These are phyloP conservation scores for Diatrype stigma DNA, from an alignment of 2,329 filamentous ascomycete genomes.

Conservation along the genomic window DNA sequence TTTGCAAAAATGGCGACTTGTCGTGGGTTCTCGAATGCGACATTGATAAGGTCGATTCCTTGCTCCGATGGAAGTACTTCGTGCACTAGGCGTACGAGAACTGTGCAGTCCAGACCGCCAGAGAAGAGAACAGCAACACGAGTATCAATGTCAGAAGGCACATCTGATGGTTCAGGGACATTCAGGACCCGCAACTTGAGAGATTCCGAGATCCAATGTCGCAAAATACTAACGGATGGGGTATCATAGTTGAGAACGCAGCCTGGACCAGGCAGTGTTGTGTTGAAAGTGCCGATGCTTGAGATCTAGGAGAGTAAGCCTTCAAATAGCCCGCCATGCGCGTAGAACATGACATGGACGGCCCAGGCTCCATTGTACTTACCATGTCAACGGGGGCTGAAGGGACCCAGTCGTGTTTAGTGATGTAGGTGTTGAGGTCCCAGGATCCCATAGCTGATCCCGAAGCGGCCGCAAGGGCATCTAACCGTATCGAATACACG, in stretches of 20 bases:
- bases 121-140: constrained; percentile 83
- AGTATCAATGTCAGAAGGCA: constrained; percentile 32
- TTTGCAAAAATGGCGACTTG: constrained; percentile 54
- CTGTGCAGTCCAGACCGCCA: constrained; percentile 87
- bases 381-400: constrained; percentile 37
- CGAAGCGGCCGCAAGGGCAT: constrained; percentile 7
- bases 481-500: constrained; percentile 65
- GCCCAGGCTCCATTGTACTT: constrained; percentile 26
- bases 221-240: constrained; percentile 49
- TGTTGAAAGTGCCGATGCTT: constrained; percentile 51
- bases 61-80: constrained; percentile 67
- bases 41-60: constrained; percentile 83
- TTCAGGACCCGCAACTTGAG: constrained; percentile 60
- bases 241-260: constrained; percentile 36
- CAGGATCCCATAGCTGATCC: constrained; percentile 4
- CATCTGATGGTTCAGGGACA: constrained; percentile 55
- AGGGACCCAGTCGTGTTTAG: constrained; percentile 31
- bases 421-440: constrained; percentile 9
- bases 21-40: constrained; percentile 92
- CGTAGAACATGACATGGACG: constrained; percentile 9
- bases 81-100: constrained; percentile 76
- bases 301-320: constrained; percentile 47
- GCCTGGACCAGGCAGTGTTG: constrained; percentile 30
- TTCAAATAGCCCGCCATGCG: constrained; percentile 25
- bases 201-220: constrained; percentile 53